Conservation (phyloP, 1,284 basidiomycete genomes). For the Pisolithus thermaeus region DNA sequence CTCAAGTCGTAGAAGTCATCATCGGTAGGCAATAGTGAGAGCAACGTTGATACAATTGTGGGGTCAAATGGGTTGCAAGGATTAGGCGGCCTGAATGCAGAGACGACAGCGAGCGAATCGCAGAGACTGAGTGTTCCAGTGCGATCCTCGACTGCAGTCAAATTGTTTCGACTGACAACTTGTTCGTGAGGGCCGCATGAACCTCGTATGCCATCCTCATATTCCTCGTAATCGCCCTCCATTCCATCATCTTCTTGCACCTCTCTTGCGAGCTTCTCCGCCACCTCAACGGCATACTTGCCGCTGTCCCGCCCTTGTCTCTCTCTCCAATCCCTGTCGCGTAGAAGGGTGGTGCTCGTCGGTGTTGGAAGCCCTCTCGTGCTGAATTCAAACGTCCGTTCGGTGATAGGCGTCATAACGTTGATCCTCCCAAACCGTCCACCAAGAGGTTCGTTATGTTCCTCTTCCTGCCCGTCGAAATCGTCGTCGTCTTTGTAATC, state of each 20-base stretch:
- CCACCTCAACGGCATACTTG: conserved; percentile 46
- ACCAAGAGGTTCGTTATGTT: conserved; percentile 49
- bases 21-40: conserved; percentile 65
- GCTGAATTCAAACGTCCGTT: conserved; percentile 83
- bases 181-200: background rate
- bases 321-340: conserved; percentile 17
- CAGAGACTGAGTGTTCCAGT: conserved; percentile 57
- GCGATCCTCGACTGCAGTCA: conserved; percentile 39
- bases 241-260: conserved; percentile 31
- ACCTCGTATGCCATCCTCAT: conserved; percentile 28
- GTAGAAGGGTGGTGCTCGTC: conserved; percentile 17
- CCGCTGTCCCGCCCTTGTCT: conserved; percentile 27
- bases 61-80: conserved; percentile 87
- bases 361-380: conserved; percentile 39
- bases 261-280: conserved; percentile 52
- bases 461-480: conserved; percentile 22
- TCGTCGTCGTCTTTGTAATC: conserved; percentile 22
- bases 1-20: conserved; percentile 64
- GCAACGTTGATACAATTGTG: conserved; percentile 56
- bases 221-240: conserved; percentile 26
- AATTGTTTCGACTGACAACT: background rate
- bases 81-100: conserved; percentile 69
- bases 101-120: conserved; percentile 55
- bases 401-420: conserved; percentile 93
- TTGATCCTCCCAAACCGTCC: conserved; percentile 75